Evolutionary conservation across 148 eudicot species (phyloP).

Genomic region (Linanthus parryae): DNA sequence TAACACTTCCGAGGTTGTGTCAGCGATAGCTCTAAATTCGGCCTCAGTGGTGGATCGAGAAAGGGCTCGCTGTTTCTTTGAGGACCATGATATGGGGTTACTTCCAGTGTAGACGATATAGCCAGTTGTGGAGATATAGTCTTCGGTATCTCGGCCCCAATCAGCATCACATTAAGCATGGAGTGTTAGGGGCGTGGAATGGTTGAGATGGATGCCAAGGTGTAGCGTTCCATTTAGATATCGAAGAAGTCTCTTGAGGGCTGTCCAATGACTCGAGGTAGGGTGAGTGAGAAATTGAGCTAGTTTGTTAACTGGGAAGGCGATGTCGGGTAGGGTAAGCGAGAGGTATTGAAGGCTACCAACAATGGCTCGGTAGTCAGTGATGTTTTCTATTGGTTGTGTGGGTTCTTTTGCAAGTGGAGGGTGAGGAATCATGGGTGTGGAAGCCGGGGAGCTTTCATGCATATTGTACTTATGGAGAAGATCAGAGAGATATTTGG

Average conservation of each 20-base stretch:
- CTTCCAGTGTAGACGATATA: conserved; percentile 1
- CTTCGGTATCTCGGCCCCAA: neutral
- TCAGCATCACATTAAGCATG: conserved; percentile 1
- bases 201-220: neutral
- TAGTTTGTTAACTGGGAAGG: neutral
- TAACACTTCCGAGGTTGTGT: too few species aligned
- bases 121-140: neutral
- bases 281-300: neutral
- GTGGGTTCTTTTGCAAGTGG: neutral
- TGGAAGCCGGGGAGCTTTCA: neutral
- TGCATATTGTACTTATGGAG: neutral
- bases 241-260: neutral
- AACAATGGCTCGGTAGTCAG: neutral
- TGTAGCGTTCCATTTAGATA: neutral
- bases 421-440: neutral
- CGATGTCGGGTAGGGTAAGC: conserved; percentile 1
- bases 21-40: too few species aligned
- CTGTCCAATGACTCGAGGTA: neutral
- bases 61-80: too few species aligned
- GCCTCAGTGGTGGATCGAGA: too few species aligned
- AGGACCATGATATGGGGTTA: too few species aligned
- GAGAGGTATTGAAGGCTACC: neutral
- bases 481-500: neutral
- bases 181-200: neutral
- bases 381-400: neutral